Evolutionary conservation across 441 rosid genomes (phyloP).

Genomic region (Populus hybrid): DNA sequence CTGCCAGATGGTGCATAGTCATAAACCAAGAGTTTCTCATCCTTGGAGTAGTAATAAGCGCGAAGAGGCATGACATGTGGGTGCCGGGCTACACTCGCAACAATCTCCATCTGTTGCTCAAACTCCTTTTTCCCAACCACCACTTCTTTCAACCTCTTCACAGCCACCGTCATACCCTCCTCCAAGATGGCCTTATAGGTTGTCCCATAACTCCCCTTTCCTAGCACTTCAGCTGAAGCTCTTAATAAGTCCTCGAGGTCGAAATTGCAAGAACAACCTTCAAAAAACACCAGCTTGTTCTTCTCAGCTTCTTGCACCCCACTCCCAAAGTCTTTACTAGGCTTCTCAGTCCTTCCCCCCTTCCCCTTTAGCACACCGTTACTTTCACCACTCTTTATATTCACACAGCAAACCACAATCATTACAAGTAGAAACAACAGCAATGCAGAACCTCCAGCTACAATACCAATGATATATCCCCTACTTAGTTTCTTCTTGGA

Average conservation of each 20-base stretch:
- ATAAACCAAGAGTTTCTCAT: constrained; percentile 90
- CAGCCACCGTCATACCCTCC: constrained; percentile 46
- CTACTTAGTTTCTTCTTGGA: constrained; percentile 50
- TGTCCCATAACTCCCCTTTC: constrained; percentile 82
- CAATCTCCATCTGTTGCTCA: constrained; percentile 87
- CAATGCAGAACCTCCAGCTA: constrained; percentile 52
- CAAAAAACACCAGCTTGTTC: constrained; percentile 72
- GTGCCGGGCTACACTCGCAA: constrained; percentile 63
- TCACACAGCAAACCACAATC: constrained; percentile 50
- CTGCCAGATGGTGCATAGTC: constrained; percentile 66
- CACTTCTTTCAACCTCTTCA: constrained; percentile 53
- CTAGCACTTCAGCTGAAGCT: constrained; percentile 94
- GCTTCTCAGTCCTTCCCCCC: constrained; percentile 54
- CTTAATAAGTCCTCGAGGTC: constrained; percentile 83
- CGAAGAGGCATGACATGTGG: constrained; percentile 71
- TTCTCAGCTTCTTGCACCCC: constrained; percentile 51
- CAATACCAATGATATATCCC: constrained; percentile 59
- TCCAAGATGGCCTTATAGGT: constrained; percentile 82
- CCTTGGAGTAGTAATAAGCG: constrained; percentile 92
- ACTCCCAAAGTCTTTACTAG: constrained; percentile 54
- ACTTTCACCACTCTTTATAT: constrained; percentile 26
- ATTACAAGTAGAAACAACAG: constrained; percentile 44
- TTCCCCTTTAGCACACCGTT: constrained; percentile 41
- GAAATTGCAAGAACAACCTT: constrained; percentile 62
- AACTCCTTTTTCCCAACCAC: constrained; percentile 69